A percentile compares a stretch with the other conserved stretches of the same genome.
Conservation (phyloP, 805 yeast genomes). For the Candida silvicultrix region DNA sequence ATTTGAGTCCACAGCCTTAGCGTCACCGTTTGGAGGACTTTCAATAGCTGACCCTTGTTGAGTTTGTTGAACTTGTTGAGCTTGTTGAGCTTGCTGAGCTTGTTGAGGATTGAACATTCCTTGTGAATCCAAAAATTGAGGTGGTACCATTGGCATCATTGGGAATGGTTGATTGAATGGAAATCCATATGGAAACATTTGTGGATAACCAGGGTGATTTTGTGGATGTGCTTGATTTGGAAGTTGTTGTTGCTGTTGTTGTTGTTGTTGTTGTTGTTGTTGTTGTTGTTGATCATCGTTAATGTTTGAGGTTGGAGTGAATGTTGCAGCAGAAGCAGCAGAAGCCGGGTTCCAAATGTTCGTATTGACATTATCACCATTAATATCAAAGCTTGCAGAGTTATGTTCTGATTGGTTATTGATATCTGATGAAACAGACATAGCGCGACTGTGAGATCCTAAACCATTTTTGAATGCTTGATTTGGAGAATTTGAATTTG, state of each 20-base stretch:
- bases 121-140: slow-evolving; percentile 13
- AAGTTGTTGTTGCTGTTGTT: slow-evolving; percentile 15
- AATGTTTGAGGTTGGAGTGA: slow-evolving; percentile 37
- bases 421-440: slow-evolving; percentile 23
- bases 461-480: slow-evolving; percentile 28
- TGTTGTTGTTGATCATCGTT: neutral
- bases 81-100: slow-evolving; percentile 3
- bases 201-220: slow-evolving; percentile 20
- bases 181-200: slow-evolving; percentile 30
- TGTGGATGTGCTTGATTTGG: slow-evolving; percentile 15
- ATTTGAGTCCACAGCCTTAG: neutral
- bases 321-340: slow-evolving; percentile 53
- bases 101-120: slow-evolving; percentile 1
- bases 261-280: slow-evolving; percentile 21
- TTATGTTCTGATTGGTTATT: slow-evolving; percentile 27
- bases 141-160: slow-evolving; percentile 26
- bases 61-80: slow-evolving; percentile 1
- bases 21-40: neutral
- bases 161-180: slow-evolving; percentile 28
- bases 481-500: slow-evolving; percentile 38
- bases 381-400: slow-evolving; percentile 25
- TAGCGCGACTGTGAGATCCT: slow-evolving; percentile 9
- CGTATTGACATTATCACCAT: slow-evolving; percentile 13
- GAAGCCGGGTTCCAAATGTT: slow-evolving; percentile 65
- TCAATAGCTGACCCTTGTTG: neutral